Percentiles rank a stretch among this genome's conserved stretches.
Conservation (phyloP, 345 rosid species). For the Conringia planisiliqua region DNA sequence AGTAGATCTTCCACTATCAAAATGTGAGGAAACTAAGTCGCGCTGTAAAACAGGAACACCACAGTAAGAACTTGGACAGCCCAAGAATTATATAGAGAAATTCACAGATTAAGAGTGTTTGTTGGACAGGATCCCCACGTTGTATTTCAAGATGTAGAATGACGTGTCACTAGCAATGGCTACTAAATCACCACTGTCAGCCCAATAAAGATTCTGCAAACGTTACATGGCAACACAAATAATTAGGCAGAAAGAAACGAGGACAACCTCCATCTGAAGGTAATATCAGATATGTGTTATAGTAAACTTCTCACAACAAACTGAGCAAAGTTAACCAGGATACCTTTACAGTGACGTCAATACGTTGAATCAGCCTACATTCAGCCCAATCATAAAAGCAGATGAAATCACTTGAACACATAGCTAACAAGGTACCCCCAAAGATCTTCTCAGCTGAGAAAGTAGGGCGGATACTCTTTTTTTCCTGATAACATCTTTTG, state of each 20-base stretch:
- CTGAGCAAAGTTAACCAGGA: conserved; percentile 11
- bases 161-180: conserved; percentile 96
- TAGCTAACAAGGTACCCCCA: conserved; percentile 93
- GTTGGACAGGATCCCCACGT: conserved; percentile 47
- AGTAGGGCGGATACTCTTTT: conserved; percentile 83
- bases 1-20: conserved; percentile 83
- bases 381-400: conserved; percentile 99
- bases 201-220: conserved; percentile 94
- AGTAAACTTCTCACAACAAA: conserved; percentile 13
- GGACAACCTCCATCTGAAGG: conserved; percentile 1
- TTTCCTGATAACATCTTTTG: conserved; percentile 63
- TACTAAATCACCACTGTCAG: conserved; percentile 97
- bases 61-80: conserved; percentile 11
- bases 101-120: neutral
- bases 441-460: conserved; percentile 86
- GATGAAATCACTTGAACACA: conserved; percentile 97
- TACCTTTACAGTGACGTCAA: conserved; percentile 98
- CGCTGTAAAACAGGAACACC: conserved; percentile 53
- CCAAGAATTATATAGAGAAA: neutral
- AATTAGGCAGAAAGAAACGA: conserved; percentile 15
- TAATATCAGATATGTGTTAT: neutral
- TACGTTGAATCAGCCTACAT: conserved; percentile 93
- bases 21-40: conserved; percentile 77
- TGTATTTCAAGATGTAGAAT: conserved; percentile 93
- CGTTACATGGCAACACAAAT: conserved; percentile 12